Evolutionary conservation across 2,329 filamentous ascomycete genomes (phyloP).

Genomic region (Pseudocercospora cruenta): DNA sequence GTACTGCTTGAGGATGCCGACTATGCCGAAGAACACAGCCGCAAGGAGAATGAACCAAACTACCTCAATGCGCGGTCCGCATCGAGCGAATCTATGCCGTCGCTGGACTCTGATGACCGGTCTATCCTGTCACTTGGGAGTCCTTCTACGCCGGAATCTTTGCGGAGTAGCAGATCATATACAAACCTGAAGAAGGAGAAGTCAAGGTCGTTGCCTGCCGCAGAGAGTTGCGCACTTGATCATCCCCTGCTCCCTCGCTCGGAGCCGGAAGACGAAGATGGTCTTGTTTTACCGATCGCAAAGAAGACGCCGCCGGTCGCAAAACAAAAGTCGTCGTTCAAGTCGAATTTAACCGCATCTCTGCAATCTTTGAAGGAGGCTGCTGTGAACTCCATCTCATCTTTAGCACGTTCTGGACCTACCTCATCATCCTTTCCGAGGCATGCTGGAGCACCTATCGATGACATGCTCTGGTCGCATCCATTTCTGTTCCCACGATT

Average conservation of each 20-base stretch:
- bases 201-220: slow-evolving; percentile 52
- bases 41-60: slow-evolving; percentile 46
- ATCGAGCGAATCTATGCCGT: slow-evolving; percentile 63
- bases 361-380: slow-evolving; percentile 64
- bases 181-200: slow-evolving; percentile 49
- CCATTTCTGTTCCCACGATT: slow-evolving; percentile 61
- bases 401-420: slow-evolving; percentile 49
- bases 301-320: slow-evolving; percentile 40
- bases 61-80: slow-evolving; percentile 53
- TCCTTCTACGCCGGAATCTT: slow-evolving; percentile 46
- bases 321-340: slow-evolving; percentile 56
- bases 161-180: slow-evolving; percentile 40
- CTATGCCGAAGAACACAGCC: slow-evolving; percentile 43
- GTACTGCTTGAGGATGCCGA: slow-evolving; percentile 60
- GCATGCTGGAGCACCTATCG: slow-evolving; percentile 34
- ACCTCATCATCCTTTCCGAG: slow-evolving; percentile 19
- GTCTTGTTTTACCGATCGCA: slow-evolving; percentile 34
- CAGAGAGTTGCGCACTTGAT: slow-evolving; percentile 59
- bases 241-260: slow-evolving; percentile 59
- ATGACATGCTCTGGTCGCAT: slow-evolving; percentile 64
- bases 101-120: slow-evolving; percentile 54
- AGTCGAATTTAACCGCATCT: slow-evolving; percentile 66
- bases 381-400: slow-evolving; percentile 61
- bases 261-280: slow-evolving; percentile 37
- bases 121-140: slow-evolving; percentile 50